Evolutionary conservation across 805 yeast genomes (phyloP).

Genomic region (Candida golubevii): DNA sequence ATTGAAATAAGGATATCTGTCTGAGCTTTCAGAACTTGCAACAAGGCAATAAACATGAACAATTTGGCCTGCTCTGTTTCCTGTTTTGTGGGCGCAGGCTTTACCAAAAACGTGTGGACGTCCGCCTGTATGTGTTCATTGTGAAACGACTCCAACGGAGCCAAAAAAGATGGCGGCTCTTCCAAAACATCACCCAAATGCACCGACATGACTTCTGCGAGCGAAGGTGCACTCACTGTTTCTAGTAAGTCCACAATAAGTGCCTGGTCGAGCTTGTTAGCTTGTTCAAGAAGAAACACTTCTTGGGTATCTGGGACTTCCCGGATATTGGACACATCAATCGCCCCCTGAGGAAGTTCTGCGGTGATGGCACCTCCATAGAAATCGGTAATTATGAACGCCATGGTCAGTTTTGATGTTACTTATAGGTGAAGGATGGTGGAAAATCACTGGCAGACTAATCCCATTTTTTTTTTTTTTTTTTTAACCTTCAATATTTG

Average conservation of each 20-base stretch:
- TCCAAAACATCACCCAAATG: conserved; percentile 57
- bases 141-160: conserved; percentile 15
- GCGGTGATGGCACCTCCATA: conserved; percentile 76
- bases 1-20: conserved; percentile 62
- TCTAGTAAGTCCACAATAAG: conserved; percentile 66
- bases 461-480: no score
- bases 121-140: conserved; percentile 10
- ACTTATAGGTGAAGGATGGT: no score
- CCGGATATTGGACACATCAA: conserved; percentile 76
- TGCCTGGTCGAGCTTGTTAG: conserved; percentile 43
- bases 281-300: conserved; percentile 57
- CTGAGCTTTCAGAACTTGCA: conserved; percentile 45
- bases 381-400: neutral
- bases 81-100: conserved; percentile 14
- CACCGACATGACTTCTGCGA: conserved; percentile 41
- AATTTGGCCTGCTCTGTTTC: conserved; percentile 21
- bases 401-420: neutral
- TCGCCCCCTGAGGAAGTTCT: conserved; percentile 51
- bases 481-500: no score
- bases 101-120: conserved; percentile 15
- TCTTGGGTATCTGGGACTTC: conserved; percentile 94
- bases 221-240: conserved; percentile 33
- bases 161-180: conserved; percentile 16
- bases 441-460: no score
- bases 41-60: conserved; percentile 51